Evolutionary conservation across 2,329 filamentous ascomycete species (phyloP), one percentile per base, ranked within the genome.

Genomic region (Scopulariopsis brevicaulis): DNA sequence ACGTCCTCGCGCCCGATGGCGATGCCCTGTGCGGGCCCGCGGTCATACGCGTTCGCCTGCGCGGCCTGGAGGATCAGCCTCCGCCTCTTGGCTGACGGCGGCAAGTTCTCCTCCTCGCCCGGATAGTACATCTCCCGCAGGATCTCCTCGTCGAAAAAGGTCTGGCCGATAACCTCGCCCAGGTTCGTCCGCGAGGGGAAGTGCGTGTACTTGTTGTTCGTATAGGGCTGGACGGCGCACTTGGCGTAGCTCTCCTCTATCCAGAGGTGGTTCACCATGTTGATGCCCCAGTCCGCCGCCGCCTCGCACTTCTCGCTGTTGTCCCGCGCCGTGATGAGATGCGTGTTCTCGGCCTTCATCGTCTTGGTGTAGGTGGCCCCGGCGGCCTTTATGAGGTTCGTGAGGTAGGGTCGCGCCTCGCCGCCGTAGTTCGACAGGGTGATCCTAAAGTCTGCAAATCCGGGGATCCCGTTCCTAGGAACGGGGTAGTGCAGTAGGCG

Each of bases 371-470:
- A 97, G 61, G 88, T 86, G 10, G 89, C 93, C 18, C 94, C 94
- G 18, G 87, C 80, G 25, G 91, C 91, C 60, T 78, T 84, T 64
- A 96, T 87, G 43, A 99, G 79, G 64, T 96, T 97, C 70, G 97
- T 92, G 4, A 99, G 79, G 66, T 97, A 99, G 56, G 90, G 85
- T 53, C 94, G 85, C 18, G 94, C 90, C 70, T 99, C 94, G 35
- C 94, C 94, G 53, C 90, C 90, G 68, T 99, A 99, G 70, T 97
- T 99, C 6, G 94, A 97, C 6, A 99, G 79, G 59, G 91, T 96
- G 65, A 99, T 94, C 56, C 80, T 83, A 69, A 88, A 77, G 8
- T 80, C 77, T 59, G 87, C 71, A 67, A 99, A 96, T 0, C 90
- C 92, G 0, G 86, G 83, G 40, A 99, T 84, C 1, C 90, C 89